Evolutionary conservation across 169 alveolate species (phyloP), one percentile per base, ranked within the genome.

Genomic region (Plasmodium ovale): DNA sequence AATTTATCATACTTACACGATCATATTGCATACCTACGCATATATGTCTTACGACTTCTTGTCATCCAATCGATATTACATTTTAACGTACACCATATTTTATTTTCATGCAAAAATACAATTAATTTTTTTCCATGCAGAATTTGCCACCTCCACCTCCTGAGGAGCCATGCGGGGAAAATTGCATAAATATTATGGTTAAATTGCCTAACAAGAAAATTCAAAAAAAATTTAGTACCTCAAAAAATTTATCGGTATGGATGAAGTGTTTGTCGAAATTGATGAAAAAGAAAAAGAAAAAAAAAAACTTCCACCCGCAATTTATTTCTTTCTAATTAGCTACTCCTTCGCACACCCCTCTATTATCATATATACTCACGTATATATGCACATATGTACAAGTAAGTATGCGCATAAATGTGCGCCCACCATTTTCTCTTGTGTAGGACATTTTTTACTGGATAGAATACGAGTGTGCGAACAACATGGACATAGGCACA

Each of bases 401-500:
- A 7, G 21, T 14, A 14, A 7, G 60, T 51, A 10, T n/a, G 3
- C 60, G 21, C 42, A 59, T 59, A 6, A 12, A 29, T 29, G 29
- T 19, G 39, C 16, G 25, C 14, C n/a, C 21, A 4, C 19, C 65
- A 21, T 47, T 14, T 62, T 47, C 62, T 62, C 21, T 12, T 62
- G 23, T 64, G 7, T 53, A 74, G 88, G 88, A 74, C 58, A 35
- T 74, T 25, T 74, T 74, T 65, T 74, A 74, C 25, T 74, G 88
- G 88, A 49, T 74, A 29, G 88, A 74, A 53, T 74, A 74, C 54
- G 88, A 74, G 27, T 74, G 68, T 10, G 74, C 62, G 3, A 59
- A 60, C 51, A 31, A 7, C 14, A 51, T n/a, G 49, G 67, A 60
- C 2, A 25, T 74, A 5, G 49, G 67, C 23, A 31, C 88, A 16